phyloP scores from a whole-genome alignment of 805 yeast species.

The Pichia rugopelliculosa region DNA sequence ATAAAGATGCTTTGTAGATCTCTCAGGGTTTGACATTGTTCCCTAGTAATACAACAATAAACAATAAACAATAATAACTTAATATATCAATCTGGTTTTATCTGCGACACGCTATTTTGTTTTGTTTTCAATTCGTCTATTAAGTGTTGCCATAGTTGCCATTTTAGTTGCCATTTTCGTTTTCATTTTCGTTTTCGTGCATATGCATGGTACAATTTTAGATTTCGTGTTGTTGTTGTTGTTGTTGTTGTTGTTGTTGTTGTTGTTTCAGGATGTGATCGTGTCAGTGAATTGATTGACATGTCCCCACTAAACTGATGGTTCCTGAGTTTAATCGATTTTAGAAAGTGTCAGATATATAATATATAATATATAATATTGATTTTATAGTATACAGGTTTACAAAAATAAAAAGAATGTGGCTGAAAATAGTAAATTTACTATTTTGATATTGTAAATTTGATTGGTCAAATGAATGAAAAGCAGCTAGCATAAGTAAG shows the following conservation, averaged over 20 bases:
- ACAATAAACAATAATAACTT: no score
- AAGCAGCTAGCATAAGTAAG: neutral
- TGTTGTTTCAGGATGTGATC: no score
- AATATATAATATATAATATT: no score
- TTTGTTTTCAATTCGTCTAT: neutral
- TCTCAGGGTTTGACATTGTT: neutral
- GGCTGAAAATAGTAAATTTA: neutral
- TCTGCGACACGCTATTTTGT: neutral
- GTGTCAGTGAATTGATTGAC: no score
- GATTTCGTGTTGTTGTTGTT: neutral
- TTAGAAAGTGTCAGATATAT: no score
- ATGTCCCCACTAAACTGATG: no score
- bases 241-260: no score
- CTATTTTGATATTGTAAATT: neutral
- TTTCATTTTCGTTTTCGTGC: neutral
- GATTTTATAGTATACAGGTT: neutral
- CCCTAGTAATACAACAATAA: no score
- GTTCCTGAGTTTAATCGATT: neutral
- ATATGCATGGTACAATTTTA: no score
- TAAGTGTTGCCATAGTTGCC: neutral
- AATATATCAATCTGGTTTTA: no score
- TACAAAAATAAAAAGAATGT: neutral
- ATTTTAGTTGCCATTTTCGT: neutral
- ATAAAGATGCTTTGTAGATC: no score
- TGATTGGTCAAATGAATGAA: neutral